Evolutionary conservation across 306 rosid species (phyloP).

Genomic region (Malus asiatica): DNA sequence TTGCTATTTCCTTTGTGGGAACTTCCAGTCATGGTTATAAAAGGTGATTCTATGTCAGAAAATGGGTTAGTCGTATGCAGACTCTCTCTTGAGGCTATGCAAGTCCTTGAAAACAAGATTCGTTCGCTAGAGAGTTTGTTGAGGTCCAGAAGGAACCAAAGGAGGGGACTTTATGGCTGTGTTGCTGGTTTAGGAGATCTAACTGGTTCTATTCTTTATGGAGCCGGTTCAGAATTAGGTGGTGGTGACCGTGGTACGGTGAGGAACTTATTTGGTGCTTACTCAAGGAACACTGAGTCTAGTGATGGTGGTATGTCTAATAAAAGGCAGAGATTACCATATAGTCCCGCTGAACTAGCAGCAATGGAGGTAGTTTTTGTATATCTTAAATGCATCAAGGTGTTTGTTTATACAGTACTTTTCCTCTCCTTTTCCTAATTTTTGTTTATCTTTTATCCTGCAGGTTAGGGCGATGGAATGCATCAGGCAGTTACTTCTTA

Average conservation of each 20-base stretch:
- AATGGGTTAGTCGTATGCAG: conserved; percentile 74
- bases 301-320: conserved; percentile 57
- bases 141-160: conserved; percentile 86
- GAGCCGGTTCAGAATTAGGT: conserved; percentile 67
- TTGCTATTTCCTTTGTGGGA: conserved; percentile 95
- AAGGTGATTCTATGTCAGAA: conserved; percentile 46
- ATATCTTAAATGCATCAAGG: background rate
- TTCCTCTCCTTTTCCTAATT: conserved; percentile 15
- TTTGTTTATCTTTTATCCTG: conserved; percentile 12
- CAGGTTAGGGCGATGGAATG: conserved; percentile 99
- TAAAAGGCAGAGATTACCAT: conserved; percentile 88
- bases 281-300: conserved; percentile 65
- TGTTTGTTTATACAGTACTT: conserved; percentile 1
- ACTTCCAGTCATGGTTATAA: conserved; percentile 78
- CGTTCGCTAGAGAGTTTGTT: conserved; percentile 77
- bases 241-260: conserved; percentile 78
- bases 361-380: conserved; percentile 84
- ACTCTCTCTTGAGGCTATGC: conserved; percentile 84
- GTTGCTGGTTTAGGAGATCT: conserved; percentile 92
- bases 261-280: conserved; percentile 76
- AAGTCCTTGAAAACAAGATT: conserved; percentile 76
- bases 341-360: conserved; percentile 92
- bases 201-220: conserved; percentile 83
- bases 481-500: conserved; percentile 85
- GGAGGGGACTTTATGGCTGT: conserved; percentile 96